phyloP scores from a whole-genome alignment of 2,329 filamentous ascomycete species.

The Elsinoe arachidis region DNA sequence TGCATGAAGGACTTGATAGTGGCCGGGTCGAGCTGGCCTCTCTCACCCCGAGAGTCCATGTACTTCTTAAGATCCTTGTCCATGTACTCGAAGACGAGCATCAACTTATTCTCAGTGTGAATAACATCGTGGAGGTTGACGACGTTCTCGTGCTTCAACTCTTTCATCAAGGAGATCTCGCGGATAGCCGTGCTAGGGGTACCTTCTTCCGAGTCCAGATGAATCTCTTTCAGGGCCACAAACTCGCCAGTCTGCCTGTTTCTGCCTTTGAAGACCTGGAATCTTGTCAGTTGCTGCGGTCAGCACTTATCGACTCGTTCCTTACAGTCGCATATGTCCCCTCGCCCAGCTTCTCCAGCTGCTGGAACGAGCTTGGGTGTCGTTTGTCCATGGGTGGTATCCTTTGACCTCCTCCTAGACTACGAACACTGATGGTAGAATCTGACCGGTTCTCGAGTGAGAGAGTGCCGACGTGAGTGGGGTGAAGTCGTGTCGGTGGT shows the following conservation, averaged over 20 bases:
- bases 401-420: slow-evolving; percentile 36
- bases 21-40: slow-evolving; percentile 75
- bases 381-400: slow-evolving; percentile 70
- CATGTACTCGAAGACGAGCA: slow-evolving; percentile 99
- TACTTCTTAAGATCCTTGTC: slow-evolving; percentile 97
- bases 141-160: slow-evolving; percentile 97
- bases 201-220: slow-evolving; percentile 96
- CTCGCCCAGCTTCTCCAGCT: slow-evolving; percentile 96
- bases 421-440: slow-evolving; percentile 43
- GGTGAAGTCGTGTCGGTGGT: slow-evolving; percentile 36
- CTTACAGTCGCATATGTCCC: slow-evolving; percentile 95
- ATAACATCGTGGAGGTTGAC: slow-evolving; percentile 97
- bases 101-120: slow-evolving; percentile 98
- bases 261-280: slow-evolving; percentile 91
- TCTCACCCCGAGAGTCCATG: slow-evolving; percentile 89
- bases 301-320: slow-evolving; percentile 16
- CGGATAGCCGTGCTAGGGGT: slow-evolving; percentile 95
- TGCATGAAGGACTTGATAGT: slow-evolving; percentile 99
- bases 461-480: slow-evolving; percentile 42
- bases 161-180: slow-evolving; percentile 98
- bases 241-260: slow-evolving; percentile 95
- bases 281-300: slow-evolving; percentile 10
- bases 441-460: slow-evolving; percentile 39
- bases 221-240: slow-evolving; percentile 95
- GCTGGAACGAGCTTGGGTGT: slow-evolving; percentile 95